phyloP scores from a whole-genome alignment of 495 filamentous ascomycete species.

The Aspergillus nanangensis region DNA sequence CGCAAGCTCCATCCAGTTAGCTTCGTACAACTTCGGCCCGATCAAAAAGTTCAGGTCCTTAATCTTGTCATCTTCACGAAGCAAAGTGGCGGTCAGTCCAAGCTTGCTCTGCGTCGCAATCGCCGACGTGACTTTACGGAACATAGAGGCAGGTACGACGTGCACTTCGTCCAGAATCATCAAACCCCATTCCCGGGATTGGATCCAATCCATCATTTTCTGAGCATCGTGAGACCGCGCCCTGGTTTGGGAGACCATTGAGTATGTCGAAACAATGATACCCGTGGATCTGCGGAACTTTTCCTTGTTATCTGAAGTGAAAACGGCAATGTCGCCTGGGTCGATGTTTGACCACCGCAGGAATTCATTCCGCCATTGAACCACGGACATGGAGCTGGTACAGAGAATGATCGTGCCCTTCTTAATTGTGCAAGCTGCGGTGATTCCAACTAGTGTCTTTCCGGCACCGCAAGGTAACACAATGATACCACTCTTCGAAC shows the following conservation, averaged over 20 bases:
- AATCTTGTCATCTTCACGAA: constrained; percentile 98
- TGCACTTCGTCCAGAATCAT: constrained; percentile 99
- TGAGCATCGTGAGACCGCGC: constrained; percentile 85
- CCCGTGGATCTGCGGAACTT: constrained; percentile 86
- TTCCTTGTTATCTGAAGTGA: constrained; percentile 91
- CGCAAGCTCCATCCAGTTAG: constrained; percentile 98
- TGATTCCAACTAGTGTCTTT: constrained; percentile 96
- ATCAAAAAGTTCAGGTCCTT: constrained; percentile 96
- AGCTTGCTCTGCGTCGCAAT: constrained; percentile 95
- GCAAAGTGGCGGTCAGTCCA: constrained; percentile 90
- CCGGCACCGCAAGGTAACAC: constrained; percentile 95
- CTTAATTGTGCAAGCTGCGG: constrained; percentile 94
- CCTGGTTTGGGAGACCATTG: constrained; percentile 90
- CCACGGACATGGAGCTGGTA: constrained; percentile 95
- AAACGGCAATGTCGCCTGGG: constrained; percentile 86
- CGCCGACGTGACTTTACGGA: constrained; percentile 83
- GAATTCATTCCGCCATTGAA: constrained; percentile 95
- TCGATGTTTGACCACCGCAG: constrained; percentile 98
- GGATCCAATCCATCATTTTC: constrained; percentile 97
- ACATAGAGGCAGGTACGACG: constrained; percentile 94
- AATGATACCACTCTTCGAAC: constrained; percentile 95
- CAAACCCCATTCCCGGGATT: constrained; percentile 90
- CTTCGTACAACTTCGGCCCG: constrained; percentile 95
- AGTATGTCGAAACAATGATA: constrained; percentile 95
- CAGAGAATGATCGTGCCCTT: constrained; percentile 94